Evolutionary conservation across 116 monocot genomes (phyloP), one percentile per base, ranked within the genome.

Genomic region (Trichopus zeylanicus): DNA sequence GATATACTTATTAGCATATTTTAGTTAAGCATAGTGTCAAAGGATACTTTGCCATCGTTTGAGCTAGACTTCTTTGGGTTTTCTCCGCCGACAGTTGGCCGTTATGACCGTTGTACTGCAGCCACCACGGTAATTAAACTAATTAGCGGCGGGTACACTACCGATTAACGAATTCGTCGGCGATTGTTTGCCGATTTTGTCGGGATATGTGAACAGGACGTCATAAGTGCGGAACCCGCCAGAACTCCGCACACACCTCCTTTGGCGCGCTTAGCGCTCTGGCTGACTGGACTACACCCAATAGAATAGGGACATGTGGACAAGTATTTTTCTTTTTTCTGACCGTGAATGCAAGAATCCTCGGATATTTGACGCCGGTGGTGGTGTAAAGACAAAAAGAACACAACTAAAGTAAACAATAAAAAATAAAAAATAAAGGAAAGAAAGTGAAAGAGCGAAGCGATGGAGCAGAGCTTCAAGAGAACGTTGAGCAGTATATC

Each of bases 331-430:
- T n/a, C n/a, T n/a, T n/a, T n/a, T n/a, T n/a, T n/a, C n/a, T n/a
- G n/a, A n/a, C n/a, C n/a, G n/a, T n/a, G n/a, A n/a, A n/a, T n/a
- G 66, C 56, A 76, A 66, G 27, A 61, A 29, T 25, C 53, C 62
- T 61, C 3, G 75, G 62, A 75, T 67, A 71, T 80, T 63, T 71
- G 31, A 42, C 59, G 63, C 53, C 65, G 51, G 52, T 51, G n/a
- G n/a, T n/a, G 59, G 54, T 62, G 60, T 61, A 76, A 76, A 71
- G 57, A 11, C 38, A 51, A 46, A 65, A 37, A 51, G n/a, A n/a
- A n/a, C n/a, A 69, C 56, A 56, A 23, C 51, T 54, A 66, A 37
- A 48, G 23, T 10, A 71, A 64, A 69, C 66, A 51, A 70, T 26
- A 39, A 11, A 21, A 47, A 73, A 42, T 13, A 42, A 42, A 2